A percentile compares a stretch with the other conserved stretches of the same genome.
Evolutionary conservation across 1,284 basidiomycete genomes (phyloP).

Genomic region (Porodaedalea pini): DNA sequence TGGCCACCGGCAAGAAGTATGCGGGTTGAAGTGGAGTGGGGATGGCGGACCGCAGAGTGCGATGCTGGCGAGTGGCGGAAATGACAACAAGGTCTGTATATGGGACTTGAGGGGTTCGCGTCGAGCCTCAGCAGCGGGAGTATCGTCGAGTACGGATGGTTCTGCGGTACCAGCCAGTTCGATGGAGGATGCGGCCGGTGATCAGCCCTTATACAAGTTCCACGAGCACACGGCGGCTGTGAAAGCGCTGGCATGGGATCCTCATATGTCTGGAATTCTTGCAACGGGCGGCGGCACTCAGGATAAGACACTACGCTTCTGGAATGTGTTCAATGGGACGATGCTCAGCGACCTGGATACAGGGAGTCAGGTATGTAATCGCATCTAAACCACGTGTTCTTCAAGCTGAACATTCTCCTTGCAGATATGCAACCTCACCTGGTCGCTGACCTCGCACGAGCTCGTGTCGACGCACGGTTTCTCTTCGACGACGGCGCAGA

Average conservation of each 20-base stretch:
- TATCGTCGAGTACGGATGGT: slow-evolving; percentile 27
- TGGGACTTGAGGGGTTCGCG: slow-evolving; percentile 80
- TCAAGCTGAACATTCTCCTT: not conserved
- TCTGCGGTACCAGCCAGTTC: slow-evolving; percentile 9
- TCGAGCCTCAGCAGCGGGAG: slow-evolving; percentile 36
- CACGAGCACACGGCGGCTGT: slow-evolving; percentile 96
- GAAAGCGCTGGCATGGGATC: slow-evolving; percentile 98
- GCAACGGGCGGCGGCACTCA: slow-evolving; percentile 98
- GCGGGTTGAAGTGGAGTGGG: slow-evolving; percentile 90
- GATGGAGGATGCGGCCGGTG: slow-evolving; percentile 42
- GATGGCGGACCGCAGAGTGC: slow-evolving; percentile 55
- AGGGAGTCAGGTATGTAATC: slow-evolving; percentile 80
- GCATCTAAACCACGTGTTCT: not conserved
- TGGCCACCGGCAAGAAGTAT: slow-evolving; percentile 94
- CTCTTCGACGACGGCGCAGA: slow-evolving; percentile 89
- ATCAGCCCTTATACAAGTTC: slow-evolving; percentile 86
- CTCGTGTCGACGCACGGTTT: slow-evolving; percentile 98
- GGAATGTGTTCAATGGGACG: slow-evolving; percentile 89
- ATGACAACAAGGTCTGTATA: slow-evolving; percentile 98
- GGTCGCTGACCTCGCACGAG: slow-evolving; percentile 95
- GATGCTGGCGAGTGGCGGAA: slow-evolving; percentile 90
- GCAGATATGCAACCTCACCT: slow-evolving; percentile 95
- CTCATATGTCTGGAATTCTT: slow-evolving; percentile 87
- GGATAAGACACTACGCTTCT: slow-evolving; percentile 95
- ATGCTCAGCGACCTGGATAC: slow-evolving; percentile 88